Conservation (phyloP, 192 early-diverging fungal genomes). For the Podila epicladia region DNA sequence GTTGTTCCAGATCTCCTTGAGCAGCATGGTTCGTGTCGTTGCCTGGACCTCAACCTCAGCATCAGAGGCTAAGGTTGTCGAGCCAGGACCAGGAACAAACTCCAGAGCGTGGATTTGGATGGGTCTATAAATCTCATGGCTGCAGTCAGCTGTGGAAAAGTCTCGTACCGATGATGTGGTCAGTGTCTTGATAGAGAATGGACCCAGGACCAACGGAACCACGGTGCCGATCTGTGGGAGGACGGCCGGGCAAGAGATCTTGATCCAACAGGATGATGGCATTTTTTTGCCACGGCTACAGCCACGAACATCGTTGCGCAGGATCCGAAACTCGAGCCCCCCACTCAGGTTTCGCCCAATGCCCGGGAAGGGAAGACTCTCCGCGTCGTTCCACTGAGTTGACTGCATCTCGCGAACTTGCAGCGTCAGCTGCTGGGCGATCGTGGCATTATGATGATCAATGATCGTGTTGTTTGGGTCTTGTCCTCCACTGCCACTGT, state of each 20-base stretch:
- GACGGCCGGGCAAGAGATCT: not conserved
- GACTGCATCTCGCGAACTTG: slow-evolving; percentile 3
- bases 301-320: not conserved
- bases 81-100: not conserved
- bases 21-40: slow-evolving; percentile 11
- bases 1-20: slow-evolving; percentile 52
- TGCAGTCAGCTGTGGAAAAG: not conserved
- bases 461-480: not conserved
- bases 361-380: not conserved
- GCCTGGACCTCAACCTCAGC: not conserved
- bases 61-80: not conserved
- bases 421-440: not conserved
- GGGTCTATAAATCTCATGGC: slow-evolving; percentile 13
- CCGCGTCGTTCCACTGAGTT: not conserved
- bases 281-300: not conserved
- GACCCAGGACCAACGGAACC: slow-evolving; percentile 14
- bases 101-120: slow-evolving; percentile 5
- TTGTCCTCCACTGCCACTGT: too few species aligned
- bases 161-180: not conserved
- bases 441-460: not conserved
- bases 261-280: not conserved
- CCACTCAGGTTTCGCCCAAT: not conserved
- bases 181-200: not conserved
- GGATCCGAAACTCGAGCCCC: not conserved
- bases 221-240: not conserved